A percentile compares a stretch with the other conserved stretches of the same genome.
phyloP scores from a whole-genome alignment of 2,329 filamentous ascomycete genomes.

The Aspergillus ustus region DNA sequence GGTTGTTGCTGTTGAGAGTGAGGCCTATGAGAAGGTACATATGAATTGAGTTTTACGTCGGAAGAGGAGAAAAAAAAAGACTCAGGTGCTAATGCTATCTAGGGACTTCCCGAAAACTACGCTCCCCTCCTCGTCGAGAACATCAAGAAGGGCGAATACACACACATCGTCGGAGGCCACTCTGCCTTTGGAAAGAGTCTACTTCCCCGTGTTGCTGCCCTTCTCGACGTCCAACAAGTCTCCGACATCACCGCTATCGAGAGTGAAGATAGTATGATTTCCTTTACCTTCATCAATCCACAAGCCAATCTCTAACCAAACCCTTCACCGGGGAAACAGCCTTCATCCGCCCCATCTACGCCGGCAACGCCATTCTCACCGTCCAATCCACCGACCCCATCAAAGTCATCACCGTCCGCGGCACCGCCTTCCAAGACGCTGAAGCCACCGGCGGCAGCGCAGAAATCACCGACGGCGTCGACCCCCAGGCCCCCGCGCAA shows the following conservation, averaged over 20 bases:
- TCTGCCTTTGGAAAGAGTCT: conserved; percentile 97
- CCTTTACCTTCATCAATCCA: not conserved
- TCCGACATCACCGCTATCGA: conserved; percentile 89
- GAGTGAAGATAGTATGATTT: conserved; percentile 73
- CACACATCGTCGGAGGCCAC: conserved; percentile 87
- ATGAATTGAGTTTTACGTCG: not conserved
- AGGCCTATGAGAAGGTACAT: conserved; percentile 84
- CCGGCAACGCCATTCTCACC: conserved; percentile 94
- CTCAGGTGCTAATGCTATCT: conserved; percentile 16
- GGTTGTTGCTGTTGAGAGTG: conserved; percentile 85
- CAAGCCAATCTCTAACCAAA: not conserved
- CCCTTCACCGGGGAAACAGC: conserved; percentile 47
- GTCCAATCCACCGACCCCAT: conserved; percentile 85
- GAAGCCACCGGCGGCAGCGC: conserved; percentile 74
- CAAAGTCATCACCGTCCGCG: conserved; percentile 91
- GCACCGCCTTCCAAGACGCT: conserved; percentile 84
- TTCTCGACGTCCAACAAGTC: conserved; percentile 90
- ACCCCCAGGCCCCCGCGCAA: conserved; percentile 74
- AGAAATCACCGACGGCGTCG: conserved; percentile 76
- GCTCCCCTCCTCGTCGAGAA: conserved; percentile 94
- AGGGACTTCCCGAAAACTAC: conserved; percentile 92
- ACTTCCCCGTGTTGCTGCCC: conserved; percentile 85
- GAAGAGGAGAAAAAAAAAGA: not conserved
- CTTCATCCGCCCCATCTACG: conserved; percentile 96
- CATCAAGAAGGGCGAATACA: conserved; percentile 93